Conservation (phyloP, 768 basidiomycete species). For the Polyporus arcularius region DNA sequence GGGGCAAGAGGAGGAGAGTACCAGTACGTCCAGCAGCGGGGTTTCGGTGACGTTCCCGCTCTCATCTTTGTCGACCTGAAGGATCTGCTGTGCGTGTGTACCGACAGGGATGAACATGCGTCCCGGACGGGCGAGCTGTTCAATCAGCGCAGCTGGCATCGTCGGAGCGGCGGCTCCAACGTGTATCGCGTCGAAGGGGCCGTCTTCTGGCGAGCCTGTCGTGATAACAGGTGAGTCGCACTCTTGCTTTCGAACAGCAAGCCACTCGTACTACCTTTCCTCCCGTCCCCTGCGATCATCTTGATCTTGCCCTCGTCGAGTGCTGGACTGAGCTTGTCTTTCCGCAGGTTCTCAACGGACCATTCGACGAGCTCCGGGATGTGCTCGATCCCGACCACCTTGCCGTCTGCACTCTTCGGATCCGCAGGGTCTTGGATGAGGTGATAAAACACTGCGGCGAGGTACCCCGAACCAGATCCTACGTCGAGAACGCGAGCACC, state of each 20-base stretch:
- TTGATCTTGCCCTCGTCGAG: constrained; percentile 57
- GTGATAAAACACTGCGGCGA: constrained; percentile 78
- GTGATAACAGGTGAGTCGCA: not conserved
- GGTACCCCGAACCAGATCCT: constrained; percentile 87
- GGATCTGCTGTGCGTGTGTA: constrained; percentile 54
- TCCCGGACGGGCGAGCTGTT: constrained; percentile 76
- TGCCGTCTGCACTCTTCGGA: constrained; percentile 30
- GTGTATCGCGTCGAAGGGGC: constrained; percentile 68
- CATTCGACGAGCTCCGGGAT: constrained; percentile 74
- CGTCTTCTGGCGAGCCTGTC: constrained; percentile 24
- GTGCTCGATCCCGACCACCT: constrained; percentile 91
- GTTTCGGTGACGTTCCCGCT: constrained; percentile 65
- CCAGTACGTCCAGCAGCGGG: constrained; percentile 77
- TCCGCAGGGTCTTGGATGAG: constrained; percentile 45
- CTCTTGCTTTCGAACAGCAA: too few species aligned
- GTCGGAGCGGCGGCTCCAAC: constrained; percentile 90
- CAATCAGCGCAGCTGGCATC: constrained; percentile 69
- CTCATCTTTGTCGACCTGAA: constrained; percentile 72
- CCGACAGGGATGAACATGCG: constrained; percentile 96
- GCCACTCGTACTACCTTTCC: constrained; percentile 50
- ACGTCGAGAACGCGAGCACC: constrained; percentile 85
- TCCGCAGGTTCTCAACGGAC: constrained; percentile 66
- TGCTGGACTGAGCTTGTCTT: constrained; percentile 61
- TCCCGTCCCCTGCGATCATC: constrained; percentile 77
- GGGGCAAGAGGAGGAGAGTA: constrained; percentile 27